Evolutionary conservation across 208 protist genomes (phyloP).

Genomic region (Crithidia expoeki): DNA sequence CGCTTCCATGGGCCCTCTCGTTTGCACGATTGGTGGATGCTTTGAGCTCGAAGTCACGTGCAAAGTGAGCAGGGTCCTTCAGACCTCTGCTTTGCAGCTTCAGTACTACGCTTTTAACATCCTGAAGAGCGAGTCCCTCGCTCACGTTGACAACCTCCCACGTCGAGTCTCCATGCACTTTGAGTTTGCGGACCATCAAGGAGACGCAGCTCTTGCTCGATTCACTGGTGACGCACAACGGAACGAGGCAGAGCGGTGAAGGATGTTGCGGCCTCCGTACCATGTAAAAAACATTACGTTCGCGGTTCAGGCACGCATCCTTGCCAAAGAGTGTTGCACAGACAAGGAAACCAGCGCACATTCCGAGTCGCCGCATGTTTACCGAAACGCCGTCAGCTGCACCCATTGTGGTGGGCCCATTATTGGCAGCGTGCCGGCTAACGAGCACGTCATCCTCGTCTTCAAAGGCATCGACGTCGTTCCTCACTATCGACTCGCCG

Average conservation of each 20-base stretch:
- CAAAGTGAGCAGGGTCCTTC: slow-evolving; percentile 53
- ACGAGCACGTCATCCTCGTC: slow-evolving; percentile 18
- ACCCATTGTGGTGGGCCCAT: slow-evolving; percentile 46
- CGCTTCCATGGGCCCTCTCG: slow-evolving; percentile 16
- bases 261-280: slow-evolving; percentile 43
- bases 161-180: slow-evolving; percentile 40
- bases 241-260: slow-evolving; percentile 59
- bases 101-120: slow-evolving; percentile 65
- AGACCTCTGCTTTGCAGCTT: slow-evolving; percentile 64
- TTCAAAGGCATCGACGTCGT: slow-evolving; percentile 18
- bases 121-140: slow-evolving; percentile 45
- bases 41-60: slow-evolving; percentile 44
- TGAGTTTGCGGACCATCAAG: slow-evolving; percentile 73
- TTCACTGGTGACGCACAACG: slow-evolving; percentile 39
- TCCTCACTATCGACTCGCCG: slow-evolving; percentile 4
- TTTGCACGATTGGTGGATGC: background rate
- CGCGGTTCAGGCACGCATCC: slow-evolving; percentile 33
- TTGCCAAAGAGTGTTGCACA: slow-evolving; percentile 66
- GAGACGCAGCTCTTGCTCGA: slow-evolving; percentile 51
- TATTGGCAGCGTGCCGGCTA: slow-evolving; percentile 26
- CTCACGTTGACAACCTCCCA: slow-evolving; percentile 83
- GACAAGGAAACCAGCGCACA: slow-evolving; percentile 57
- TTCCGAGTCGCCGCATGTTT: slow-evolving; percentile 51
- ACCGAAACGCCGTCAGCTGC: slow-evolving; percentile 71
- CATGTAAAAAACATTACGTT: slow-evolving; percentile 67